Conservation (phyloP, 2,329 filamentous ascomycete species). For the Orbilia ellipsospora region DNA sequence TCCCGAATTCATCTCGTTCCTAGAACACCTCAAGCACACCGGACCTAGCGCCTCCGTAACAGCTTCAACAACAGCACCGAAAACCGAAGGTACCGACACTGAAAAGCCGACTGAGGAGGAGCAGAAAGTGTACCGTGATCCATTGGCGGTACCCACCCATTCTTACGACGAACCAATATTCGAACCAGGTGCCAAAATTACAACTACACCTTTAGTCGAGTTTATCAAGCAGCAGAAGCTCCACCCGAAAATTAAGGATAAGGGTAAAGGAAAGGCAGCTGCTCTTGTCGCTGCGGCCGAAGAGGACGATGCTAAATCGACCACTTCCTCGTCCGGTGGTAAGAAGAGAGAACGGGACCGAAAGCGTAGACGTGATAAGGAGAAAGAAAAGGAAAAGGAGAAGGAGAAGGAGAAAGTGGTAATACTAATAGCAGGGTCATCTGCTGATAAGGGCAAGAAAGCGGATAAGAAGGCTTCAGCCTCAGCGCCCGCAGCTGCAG, state of each 20-base stretch:
- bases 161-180: slow-evolving; percentile 51
- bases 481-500: slow-evolving; percentile 3
- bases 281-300: slow-evolving; percentile 36
- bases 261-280: slow-evolving; percentile 57
- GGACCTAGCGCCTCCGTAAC: slow-evolving; percentile 65
- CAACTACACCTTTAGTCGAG: slow-evolving; percentile 88
- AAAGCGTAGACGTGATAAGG: slow-evolving; percentile 50
- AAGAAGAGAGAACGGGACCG: slow-evolving; percentile 49
- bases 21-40: slow-evolving; percentile 84
- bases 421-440: slow-evolving; percentile 4
- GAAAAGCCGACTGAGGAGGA: slow-evolving; percentile 65
- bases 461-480: slow-evolving; percentile 32
- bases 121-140: slow-evolving; percentile 57
- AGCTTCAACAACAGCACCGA: slow-evolving; percentile 61
- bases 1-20: slow-evolving; percentile 91
- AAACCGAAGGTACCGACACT: slow-evolving; percentile 67
- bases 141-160: slow-evolving; percentile 56
- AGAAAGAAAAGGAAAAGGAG: slow-evolving; percentile 58
- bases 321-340: slow-evolving; percentile 37
- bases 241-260: slow-evolving; percentile 63
- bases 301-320: slow-evolving; percentile 50
- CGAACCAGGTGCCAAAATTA: slow-evolving; percentile 70
- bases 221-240: slow-evolving; percentile 93
- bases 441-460: slow-evolving; percentile 33
- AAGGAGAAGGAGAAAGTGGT: slow-evolving; percentile 29